These are phyloP conservation scores for Fusarium humuli DNA, from an alignment of 2,329 filamentous ascomycete species.

Conservation along the genomic window DNA sequence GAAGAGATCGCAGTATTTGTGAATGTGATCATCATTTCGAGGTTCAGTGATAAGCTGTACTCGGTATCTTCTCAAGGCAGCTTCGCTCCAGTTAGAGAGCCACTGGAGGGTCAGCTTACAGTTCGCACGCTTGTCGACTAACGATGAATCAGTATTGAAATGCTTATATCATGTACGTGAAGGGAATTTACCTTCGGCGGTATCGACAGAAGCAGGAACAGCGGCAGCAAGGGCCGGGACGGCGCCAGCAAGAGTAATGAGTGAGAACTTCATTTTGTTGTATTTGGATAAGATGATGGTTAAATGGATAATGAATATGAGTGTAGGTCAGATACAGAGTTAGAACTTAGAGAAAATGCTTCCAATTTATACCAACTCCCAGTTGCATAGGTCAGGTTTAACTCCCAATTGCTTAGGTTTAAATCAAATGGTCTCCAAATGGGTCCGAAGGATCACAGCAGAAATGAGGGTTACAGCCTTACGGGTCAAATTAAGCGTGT, in stretches of 20 bases:
- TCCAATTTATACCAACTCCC: neutral
- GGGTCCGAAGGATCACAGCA: neutral
- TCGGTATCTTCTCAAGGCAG: conserved; percentile 5
- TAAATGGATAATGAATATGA: too few relatives aligned
- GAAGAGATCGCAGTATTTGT: neutral
- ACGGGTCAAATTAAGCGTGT: neutral
- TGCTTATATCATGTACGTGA: rapidly evolving
- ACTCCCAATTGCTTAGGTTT: neutral
- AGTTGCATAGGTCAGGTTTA: rapidly evolving
- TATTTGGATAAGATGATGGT: neutral
- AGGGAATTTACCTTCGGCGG: neutral
- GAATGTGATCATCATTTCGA: neutral
- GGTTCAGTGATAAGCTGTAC: neutral
- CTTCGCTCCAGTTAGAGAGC: neutral
- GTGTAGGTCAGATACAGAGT: too few relatives aligned
- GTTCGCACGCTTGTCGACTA: neutral
- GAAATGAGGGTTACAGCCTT: neutral
- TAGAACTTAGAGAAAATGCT: neutral
- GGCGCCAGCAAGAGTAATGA: neutral
- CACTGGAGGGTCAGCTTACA: conserved; percentile 11
- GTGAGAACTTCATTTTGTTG: neutral
- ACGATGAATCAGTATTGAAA: neutral
- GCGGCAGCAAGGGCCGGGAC: neutral
- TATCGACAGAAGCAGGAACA: neutral
- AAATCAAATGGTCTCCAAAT: neutral